Evolutionary conservation across 2,329 filamentous ascomycete genomes (phyloP), one percentile per base, ranked within the genome.

Genomic region (Zasmidium cellare): DNA sequence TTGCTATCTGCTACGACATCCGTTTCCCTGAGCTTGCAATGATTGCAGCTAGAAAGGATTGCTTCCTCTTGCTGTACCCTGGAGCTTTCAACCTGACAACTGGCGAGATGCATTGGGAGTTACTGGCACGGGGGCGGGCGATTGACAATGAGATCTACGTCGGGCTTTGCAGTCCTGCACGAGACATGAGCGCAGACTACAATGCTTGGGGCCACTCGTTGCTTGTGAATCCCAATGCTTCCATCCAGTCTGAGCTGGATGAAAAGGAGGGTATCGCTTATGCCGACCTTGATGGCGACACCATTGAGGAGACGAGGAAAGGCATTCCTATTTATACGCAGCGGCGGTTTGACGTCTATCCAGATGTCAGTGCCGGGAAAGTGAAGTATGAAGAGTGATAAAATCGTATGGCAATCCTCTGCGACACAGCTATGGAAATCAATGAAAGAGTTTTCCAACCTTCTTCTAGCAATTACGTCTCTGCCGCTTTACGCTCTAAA

Each of bases 21-120:
- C 91, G 94, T 44, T 99, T 99, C 79, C 93, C 94, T 0, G 94
- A 97, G 77, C 81, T 96, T 11, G 94, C 92, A 2, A 94, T 86
- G 72, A 88, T 97, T 56, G 93, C 93, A 0, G 91, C 93, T 19
- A 83, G 94, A 28, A 86, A 87, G 65, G 92, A 89, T n/a, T 89
- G 87, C 57, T 99, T 99, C 74, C 82, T 91, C 47, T 84, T 97
- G 54, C 74, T 97, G 18, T 97, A 97, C 75, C 94, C 94, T 0
- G 94, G 92, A n/a, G 94, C 94, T 1, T 99, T 99, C 82, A 99
- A 97, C 76, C 81, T 90, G 59, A 96, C 92, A 0, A 99, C 94
- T 0, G 94, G 94, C 0, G 88, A 90, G 5, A 76, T 97, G 74
- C 94, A 99, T 76, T 99, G 94, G 94, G 83, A 87, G 57, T 78